A percentile compares a stretch with the other conserved stretches of the same genome.
phyloP scores from a whole-genome alignment of 2,329 filamentous ascomycete species.

The Penicillium sp. region DNA sequence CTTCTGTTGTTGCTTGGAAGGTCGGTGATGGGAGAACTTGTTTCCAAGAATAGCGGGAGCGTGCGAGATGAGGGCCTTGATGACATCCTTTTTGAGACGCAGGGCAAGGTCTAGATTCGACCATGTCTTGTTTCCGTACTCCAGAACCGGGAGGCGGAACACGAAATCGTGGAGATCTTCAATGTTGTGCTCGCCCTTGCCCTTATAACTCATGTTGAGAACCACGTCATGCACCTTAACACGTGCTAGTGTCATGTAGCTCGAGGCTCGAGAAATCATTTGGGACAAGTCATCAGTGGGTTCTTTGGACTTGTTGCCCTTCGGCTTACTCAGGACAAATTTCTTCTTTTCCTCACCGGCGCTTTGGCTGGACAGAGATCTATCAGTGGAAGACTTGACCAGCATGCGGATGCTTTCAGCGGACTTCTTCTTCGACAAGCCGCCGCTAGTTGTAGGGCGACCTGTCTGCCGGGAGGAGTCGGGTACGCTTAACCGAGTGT shows the following conservation, averaged over 20 bases:
- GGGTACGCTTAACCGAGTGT: conserved; percentile 20
- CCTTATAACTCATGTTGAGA: conserved; percentile 93
- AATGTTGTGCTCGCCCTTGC: conserved; percentile 90
- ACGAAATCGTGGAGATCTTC: conserved; percentile 98
- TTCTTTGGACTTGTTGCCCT: conserved; percentile 59
- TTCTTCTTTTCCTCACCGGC: conserved; percentile 51
- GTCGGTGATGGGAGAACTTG: conserved; percentile 88
- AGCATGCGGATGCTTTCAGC: conserved; percentile 42
- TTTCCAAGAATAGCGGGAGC: conserved; percentile 96
- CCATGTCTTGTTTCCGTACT: conserved; percentile 99
- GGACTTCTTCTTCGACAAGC: conserved; percentile 42
- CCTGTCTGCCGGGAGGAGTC: conserved; percentile 27
- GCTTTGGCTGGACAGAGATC: conserved; percentile 34
- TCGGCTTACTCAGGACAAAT: conserved; percentile 43
- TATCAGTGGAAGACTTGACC: conserved; percentile 37
- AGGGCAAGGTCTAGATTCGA: conserved; percentile 93
- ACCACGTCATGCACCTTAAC: conserved; percentile 95
- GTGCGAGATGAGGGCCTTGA: conserved; percentile 90
- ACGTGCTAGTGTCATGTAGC: conserved; percentile 95
- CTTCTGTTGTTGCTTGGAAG: conserved; percentile 74
- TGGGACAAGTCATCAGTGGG: conserved; percentile 87
- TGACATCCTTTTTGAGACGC: conserved; percentile 89
- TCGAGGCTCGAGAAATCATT: conserved; percentile 93
- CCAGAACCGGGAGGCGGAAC: conserved; percentile 88
- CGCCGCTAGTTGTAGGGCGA: conserved; percentile 30